A percentile compares a stretch with the other conserved stretches of the same genome.
These are phyloP conservation scores for Sporothrix curviconia DNA, from an alignment of 2,329 filamentous ascomycete genomes.

Conservation along the genomic window DNA sequence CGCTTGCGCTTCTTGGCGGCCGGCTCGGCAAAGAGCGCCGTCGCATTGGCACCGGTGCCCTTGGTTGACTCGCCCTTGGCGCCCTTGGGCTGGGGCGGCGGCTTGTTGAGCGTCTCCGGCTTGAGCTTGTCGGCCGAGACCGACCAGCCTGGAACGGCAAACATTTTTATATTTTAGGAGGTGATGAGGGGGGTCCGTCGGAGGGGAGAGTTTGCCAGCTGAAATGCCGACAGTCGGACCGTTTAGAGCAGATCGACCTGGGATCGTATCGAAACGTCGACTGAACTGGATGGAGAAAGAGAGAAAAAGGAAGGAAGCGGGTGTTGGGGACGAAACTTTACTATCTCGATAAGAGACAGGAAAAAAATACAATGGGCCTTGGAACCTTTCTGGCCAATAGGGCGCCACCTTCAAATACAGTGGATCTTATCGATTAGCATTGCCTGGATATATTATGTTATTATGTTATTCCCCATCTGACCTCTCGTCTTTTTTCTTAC, in stretches of 20 bases:
- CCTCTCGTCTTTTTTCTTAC: not conserved
- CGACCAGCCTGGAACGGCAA: conserved; percentile 90
- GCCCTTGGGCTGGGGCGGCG: conserved; percentile 19
- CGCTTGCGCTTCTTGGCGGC: conserved; percentile 53
- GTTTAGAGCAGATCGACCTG: too few species aligned
- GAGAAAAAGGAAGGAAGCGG: not conserved
- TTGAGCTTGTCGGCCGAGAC: conserved; percentile 67
- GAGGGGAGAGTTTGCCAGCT: too few species aligned
- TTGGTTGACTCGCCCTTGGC: conserved; percentile 34
- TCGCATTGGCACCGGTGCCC: conserved; percentile 15
- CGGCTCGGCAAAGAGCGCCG: not conserved
- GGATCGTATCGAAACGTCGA: too few species aligned
- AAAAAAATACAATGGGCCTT: not conserved
- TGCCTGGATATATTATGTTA: not conserved
- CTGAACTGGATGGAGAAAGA: too few species aligned
- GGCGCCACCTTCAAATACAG: not conserved
- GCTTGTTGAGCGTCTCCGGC: conserved; percentile 47
- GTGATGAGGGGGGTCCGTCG: too few species aligned
- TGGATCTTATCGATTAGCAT: conserved; percentile 2
- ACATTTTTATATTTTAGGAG: conserved; percentile 51
- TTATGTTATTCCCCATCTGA: too few species aligned
- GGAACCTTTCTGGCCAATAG: not conserved
- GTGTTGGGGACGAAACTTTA: not conserved
- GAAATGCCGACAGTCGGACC: too few species aligned
- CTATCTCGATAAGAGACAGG: not conserved